Evolutionary conservation across 2,329 filamentous ascomycete genomes (phyloP).

Genomic region (Aspergillus sergii): DNA sequence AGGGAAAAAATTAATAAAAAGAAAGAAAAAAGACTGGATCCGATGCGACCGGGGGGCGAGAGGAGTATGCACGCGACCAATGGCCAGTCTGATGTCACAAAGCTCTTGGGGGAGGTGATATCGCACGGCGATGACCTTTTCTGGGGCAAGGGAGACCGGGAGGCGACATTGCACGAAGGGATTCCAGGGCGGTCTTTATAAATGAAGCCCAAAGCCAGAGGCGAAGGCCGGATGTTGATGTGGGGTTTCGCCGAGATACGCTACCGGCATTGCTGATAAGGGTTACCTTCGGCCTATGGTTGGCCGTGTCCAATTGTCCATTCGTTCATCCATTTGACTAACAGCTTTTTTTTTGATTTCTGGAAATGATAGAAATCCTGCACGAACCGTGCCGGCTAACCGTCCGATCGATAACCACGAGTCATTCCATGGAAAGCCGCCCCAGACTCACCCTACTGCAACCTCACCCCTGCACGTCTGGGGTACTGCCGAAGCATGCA

Average conservation of each 20-base stretch:
- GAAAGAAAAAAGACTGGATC: not conserved
- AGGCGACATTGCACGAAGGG: not conserved
- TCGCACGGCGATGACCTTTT: not conserved
- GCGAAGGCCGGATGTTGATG: slow-evolving; percentile 24
- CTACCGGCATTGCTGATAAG: slow-evolving; percentile 19
- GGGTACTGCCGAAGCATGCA: not conserved
- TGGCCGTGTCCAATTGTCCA: not conserved
- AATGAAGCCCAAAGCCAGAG: not conserved
- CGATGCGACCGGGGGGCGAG: not conserved
- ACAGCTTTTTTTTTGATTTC: not conserved
- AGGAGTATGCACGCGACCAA: not conserved
- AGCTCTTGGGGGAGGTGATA: not conserved
- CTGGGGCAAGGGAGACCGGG: not conserved
- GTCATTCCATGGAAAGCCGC: not conserved
- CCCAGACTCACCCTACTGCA: not conserved
- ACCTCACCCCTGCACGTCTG: not conserved
- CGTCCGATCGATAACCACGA: not conserved
- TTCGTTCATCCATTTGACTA: slow-evolving; percentile 11
- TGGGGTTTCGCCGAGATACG: slow-evolving; percentile 17
- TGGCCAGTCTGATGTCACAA: not conserved
- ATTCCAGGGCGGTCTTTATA: not conserved
- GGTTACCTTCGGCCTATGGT: slow-evolving; percentile 15
- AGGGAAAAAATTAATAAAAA: slow-evolving; percentile 11
- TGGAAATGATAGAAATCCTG: not conserved
- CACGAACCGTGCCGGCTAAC: not conserved